Evolutionary conservation across 1,284 basidiomycete genomes (phyloP), one percentile per base, ranked within the genome.

Genomic region (Caloboletus firmus): DNA sequence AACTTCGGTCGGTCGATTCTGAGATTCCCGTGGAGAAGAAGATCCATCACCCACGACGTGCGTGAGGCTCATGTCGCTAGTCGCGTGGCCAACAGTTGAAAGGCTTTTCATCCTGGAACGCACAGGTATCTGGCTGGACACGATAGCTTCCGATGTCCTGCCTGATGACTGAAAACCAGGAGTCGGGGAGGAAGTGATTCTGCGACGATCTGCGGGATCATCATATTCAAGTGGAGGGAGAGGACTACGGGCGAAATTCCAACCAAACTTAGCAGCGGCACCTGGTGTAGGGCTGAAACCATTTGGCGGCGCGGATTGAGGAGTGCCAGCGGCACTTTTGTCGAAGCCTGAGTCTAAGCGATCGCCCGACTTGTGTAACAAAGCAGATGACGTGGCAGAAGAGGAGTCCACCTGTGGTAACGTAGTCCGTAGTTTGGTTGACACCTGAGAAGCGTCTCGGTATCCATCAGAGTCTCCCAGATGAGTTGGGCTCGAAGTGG

Each of bases 121-220:
- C 5, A 79, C 70, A n/a, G 80, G 79, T 49, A 83, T 79, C 30
- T 75, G 71, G 51, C 78, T 80, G 13, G 62, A 60, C 17, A 57
- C 56, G 34, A 51, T 49, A 18, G 57, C 51, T 44, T 64, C 63
- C 1, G 67, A 57, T 24, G 63, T 49, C 45, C 62, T 62, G 53
- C 63, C 65, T 5, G 68, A 62, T 37, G 70, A 64, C 7, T 59
- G 63, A 17, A 71, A 31, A 63, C 45, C 49, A 28, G 60, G 60
- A 10, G 61, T 52, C 9, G 65, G 64, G 9, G 70, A 63, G 1
- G 56, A 54, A 43, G 47, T 55, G 32, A 49, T 53, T 51, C 36
- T 56, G 28, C 51, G 63, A 51, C 61, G 68, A 51, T 66, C 62
- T 31, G 66, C 59, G 28, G 65, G 65, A 45, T 72, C 70, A 43